Evolutionary conservation across 495 filamentous ascomycete species (phyloP).

Genomic region (Halenospora varia): DNA sequence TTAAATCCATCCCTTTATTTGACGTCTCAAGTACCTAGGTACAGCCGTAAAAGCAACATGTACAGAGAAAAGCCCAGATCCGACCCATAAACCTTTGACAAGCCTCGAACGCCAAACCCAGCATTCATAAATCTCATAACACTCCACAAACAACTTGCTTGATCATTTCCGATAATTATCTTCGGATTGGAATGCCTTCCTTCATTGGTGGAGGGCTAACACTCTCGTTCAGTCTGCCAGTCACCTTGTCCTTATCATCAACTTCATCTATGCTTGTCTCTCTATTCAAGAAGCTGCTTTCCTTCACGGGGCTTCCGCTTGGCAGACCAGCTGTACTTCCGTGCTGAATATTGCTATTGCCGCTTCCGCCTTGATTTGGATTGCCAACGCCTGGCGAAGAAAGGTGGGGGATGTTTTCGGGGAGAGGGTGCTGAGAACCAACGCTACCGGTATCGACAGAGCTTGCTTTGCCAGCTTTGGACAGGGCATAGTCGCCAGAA

Average conservation of each 20-base stretch:
- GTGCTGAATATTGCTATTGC: constrained; percentile 34
- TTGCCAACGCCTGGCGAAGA: constrained; percentile 56
- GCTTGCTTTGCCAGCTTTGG: constrained; percentile 95
- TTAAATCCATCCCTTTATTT: constrained; percentile 9
- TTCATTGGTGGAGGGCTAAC: constrained; percentile 43
- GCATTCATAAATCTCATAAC: constrained; percentile 4
- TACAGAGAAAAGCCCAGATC: constrained; percentile 18
- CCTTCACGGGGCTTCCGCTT: constrained; percentile 79
- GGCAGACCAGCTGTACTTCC: constrained; percentile 26
- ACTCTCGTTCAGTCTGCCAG: constrained; percentile 25
- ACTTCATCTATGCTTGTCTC: constrained; percentile 70
- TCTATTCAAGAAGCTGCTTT: constrained; percentile 76
- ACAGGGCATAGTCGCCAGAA: constrained; percentile 95
- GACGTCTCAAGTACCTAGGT: constrained; percentile 1
- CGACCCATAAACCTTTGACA: background rate
- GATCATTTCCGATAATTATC: constrained; percentile 4
- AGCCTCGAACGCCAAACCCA: constrained; percentile 21
- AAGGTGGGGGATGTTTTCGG: constrained; percentile 94
- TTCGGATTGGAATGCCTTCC: constrained; percentile 62
- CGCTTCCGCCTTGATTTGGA: constrained; percentile 40
- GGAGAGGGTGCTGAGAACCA: constrained; percentile 89
- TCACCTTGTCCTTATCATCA: constrained; percentile 32
- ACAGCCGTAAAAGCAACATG: constrained; percentile 13
- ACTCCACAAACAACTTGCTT: background rate
- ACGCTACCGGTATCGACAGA: constrained; percentile 91